phyloP scores from a whole-genome alignment of 352 stramenopile species.

The Phytophthora ohioensis region DNA sequence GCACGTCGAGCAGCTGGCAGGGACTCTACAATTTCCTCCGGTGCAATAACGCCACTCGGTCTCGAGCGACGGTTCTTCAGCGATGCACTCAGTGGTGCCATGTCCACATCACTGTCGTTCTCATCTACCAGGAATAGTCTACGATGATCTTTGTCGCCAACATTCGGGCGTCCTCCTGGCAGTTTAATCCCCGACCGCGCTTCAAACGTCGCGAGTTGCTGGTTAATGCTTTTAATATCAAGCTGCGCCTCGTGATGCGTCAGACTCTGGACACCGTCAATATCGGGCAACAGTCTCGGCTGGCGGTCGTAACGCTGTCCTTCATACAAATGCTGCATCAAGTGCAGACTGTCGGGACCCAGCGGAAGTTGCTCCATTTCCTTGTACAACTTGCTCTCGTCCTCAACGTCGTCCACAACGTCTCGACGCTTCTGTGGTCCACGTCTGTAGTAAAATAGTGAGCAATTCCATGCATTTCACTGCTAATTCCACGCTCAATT shows the following conservation, averaged over 20 bases:
- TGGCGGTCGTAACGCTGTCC: constrained; percentile 55
- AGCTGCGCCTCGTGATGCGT: constrained; percentile 54
- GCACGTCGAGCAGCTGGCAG: constrained; percentile 70
- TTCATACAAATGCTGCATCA: constrained; percentile 46
- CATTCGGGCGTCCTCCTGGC: constrained; percentile 10
- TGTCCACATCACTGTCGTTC: constrained; percentile 42
- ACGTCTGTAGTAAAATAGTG: constrained; percentile 41
- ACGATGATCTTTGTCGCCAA: constrained; percentile 37
- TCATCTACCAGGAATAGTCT: constrained; percentile 36
- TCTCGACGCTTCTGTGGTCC: constrained; percentile 64
- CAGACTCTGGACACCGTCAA: constrained; percentile 63
- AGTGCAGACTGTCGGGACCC: constrained; percentile 38
- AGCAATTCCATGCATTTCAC: constrained; percentile 6
- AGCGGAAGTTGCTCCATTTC: constrained; percentile 35
- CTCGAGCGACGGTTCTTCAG: constrained; percentile 53
- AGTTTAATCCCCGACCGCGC: constrained; percentile 34
- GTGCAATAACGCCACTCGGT: constrained; percentile 59
- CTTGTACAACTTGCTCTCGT: constrained; percentile 16
- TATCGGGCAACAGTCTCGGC: constrained; percentile 62
- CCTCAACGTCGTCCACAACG: constrained; percentile 35
- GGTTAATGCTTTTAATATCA: constrained; percentile 72
- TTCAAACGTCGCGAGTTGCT: constrained; percentile 60
- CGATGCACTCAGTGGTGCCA: constrained; percentile 31
- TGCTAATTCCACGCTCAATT: constrained; percentile 12
- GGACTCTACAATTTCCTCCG: constrained; percentile 80